A percentile compares a stretch with the other conserved stretches of the same genome.
Conservation (phyloP, 2,329 filamentous ascomycete genomes). For the Pseudopithomyces chartarum region DNA sequence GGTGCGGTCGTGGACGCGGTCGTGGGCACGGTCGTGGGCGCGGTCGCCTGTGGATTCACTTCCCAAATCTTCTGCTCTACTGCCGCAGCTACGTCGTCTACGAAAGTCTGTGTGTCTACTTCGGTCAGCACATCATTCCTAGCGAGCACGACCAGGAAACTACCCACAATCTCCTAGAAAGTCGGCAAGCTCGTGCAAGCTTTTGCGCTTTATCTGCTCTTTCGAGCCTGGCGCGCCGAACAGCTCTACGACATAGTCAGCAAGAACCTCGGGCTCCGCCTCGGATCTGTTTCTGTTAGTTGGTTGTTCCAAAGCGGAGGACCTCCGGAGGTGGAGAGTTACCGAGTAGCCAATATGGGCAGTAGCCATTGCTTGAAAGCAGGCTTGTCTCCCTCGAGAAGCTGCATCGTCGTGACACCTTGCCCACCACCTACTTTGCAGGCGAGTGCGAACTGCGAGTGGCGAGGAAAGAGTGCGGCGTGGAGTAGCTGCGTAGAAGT, state of each 20-base stretch:
- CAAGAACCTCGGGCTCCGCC: conserved; percentile 79
- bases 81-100: conserved; percentile 71
- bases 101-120: conserved; percentile 65
- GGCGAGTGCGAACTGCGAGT: not conserved
- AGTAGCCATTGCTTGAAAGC: conserved; percentile 78
- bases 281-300: conserved; percentile 62
- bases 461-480: not conserved
- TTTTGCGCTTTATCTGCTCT: conserved; percentile 68
- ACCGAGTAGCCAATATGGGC: conserved; percentile 77
- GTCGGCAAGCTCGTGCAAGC: conserved; percentile 73
- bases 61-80: conserved; percentile 57
- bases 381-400: conserved; percentile 59
- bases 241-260: conserved; percentile 82
- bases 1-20: not conserved
- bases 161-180: conserved; percentile 71
- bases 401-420: conserved; percentile 54
- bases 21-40: no score
- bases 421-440: conserved; percentile 6
- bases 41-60: conserved; percentile 22
- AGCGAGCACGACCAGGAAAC: not conserved
- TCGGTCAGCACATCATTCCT: conserved; percentile 13
- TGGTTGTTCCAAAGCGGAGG: not conserved
- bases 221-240: conserved; percentile 71
- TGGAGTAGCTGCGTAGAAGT: not conserved
- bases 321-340: conserved; percentile 37